Base-by-base conservation (phyloP, 805 yeast genomes). In the Candida anglica region DNA sequence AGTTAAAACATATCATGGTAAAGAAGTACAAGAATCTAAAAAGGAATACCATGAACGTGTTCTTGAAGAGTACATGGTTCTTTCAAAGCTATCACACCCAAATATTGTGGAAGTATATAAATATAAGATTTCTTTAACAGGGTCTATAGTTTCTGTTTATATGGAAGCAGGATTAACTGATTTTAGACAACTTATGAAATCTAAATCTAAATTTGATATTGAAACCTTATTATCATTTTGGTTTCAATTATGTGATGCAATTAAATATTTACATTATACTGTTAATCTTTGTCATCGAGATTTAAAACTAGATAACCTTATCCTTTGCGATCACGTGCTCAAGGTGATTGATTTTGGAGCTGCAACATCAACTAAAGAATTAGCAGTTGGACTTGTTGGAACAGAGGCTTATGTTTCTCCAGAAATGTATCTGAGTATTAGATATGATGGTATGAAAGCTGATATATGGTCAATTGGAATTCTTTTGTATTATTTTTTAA, bases 381-480 rank as follows among this genome's bases (percentile, higher is more conserved):
- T 31, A 3, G 55, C 63, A 4, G 37, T 57, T 19, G 79, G 81
- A 2, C 43, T 72, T 10, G 76, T 69, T 2, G 81, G 81, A 0
- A 65, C 77, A 0, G 60, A 55, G 11, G 42, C 47, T 10, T 70
- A 61, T 41, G 57, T 58, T 15, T 75, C 79, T 0, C 80, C 81
- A 0, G 81, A 75, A 48, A 60, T 66, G 13, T 56, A 57, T 21
- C 35, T 47, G 6, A 29, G 28, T 10, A 44, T 73, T 6, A 42
- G 41, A 7, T 75, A 75, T 42, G 58, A 66, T 34, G 71, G 75
- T 0, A 51, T 44, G 29, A 48, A 50, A 15, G 56, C 62, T 8
- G 79, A 75, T 41, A 45, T 71, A 8, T 75, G 81, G 81, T 63
- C 77, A 0, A 39, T 72, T 14, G 80, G 76, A 2, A 56, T 73